Percentiles rank a stretch among this genome's conserved stretches.
These are phyloP conservation scores for Andalucia godoyi DNA, from an alignment of 78 protist species.

Conservation along the genomic window DNA sequence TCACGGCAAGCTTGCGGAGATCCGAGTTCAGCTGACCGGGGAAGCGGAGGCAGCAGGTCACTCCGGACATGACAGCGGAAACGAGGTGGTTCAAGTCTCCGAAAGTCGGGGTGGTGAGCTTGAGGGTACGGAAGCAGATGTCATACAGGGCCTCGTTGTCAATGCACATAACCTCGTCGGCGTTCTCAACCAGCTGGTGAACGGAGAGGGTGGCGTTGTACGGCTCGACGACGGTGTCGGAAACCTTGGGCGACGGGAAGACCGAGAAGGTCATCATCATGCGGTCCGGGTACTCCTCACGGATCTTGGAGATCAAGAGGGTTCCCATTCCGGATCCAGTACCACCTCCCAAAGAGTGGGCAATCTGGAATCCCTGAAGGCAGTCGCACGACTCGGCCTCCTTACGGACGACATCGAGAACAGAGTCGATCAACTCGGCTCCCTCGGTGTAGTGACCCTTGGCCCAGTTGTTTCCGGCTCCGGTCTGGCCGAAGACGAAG, in stretches of 20 bases:
- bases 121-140: conserved; percentile 83
- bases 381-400: conserved; percentile 95
- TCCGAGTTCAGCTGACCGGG: conserved; percentile 97
- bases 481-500: conserved; percentile 83
- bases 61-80: conserved; percentile 85
- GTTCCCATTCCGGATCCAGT: conserved; percentile 98
- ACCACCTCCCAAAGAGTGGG: conserved; percentile 99
- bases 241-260: conserved; percentile 94
- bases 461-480: conserved; percentile 96
- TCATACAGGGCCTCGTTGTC: conserved; percentile 97
- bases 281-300: conserved; percentile 95
- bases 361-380: conserved; percentile 97
- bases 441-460: conserved; percentile 97
- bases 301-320: conserved; percentile 68
- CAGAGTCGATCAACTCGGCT: conserved; percentile 56
- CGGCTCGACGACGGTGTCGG: conserved; percentile 96
- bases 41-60: conserved; percentile 95
- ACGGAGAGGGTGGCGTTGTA: conserved; percentile 96
- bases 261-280: conserved; percentile 93
- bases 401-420: conserved; percentile 91
- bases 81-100: conserved; percentile 94
- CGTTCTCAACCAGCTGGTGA: conserved; percentile 92
- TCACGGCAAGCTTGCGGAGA: conserved; percentile 94
- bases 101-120: conserved; percentile 84
- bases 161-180: conserved; percentile 85